Conservation (phyloP, 139 green algal species). For the Asterochloris sp. region DNA sequence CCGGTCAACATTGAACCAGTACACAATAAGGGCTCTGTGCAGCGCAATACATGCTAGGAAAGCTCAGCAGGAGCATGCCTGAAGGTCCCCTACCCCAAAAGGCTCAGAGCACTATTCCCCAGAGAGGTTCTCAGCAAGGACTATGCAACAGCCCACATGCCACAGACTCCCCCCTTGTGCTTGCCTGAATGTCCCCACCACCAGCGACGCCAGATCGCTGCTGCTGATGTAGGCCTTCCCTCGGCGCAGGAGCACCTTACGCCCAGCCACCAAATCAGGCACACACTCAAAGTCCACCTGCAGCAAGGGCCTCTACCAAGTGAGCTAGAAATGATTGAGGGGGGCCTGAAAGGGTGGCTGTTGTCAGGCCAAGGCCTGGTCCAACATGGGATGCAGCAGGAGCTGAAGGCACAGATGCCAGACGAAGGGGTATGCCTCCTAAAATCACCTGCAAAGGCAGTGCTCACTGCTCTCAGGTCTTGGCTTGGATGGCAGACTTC, state of each 20-base stretch:
- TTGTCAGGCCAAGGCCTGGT: not conserved
- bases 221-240: conserved; percentile 76
- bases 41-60: no score
- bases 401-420: not conserved
- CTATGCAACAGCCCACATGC: no score
- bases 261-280: conserved; percentile 76
- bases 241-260: conserved; percentile 63
- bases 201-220: conserved; percentile 49
- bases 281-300: conserved; percentile 84
- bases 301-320: not conserved
- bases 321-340: not conserved
- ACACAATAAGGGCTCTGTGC: no score
- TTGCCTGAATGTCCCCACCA: conserved; percentile 66
- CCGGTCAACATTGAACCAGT: no score
- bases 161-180: no score
- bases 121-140: no score
- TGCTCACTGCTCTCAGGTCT: no score
- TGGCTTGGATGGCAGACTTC: no score
- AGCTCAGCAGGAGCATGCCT: no score
- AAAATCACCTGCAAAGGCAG: not conserved
- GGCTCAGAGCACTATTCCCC: no score
- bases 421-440: not conserved
- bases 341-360: not conserved
- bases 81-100: no score
- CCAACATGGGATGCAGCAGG: not conserved